A percentile compares a stretch with the other conserved stretches of the same genome.
phyloP scores from a whole-genome alignment of 164 flowering plant species.

The Dillenia suffruticosa region DNA sequence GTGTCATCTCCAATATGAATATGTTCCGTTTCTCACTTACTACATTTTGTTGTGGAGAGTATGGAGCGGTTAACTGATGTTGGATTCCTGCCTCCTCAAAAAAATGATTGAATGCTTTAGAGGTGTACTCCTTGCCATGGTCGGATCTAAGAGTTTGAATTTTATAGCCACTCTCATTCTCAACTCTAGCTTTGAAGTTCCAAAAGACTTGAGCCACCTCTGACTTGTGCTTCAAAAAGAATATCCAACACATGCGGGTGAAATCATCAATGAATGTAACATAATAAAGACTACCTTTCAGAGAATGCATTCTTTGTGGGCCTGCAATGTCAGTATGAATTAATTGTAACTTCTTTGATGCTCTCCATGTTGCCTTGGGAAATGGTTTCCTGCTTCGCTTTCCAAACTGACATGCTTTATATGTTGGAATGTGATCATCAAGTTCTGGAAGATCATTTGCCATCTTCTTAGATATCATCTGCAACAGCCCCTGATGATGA shows the following conservation, averaged over 20 bases:
- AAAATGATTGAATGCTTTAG: neutral
- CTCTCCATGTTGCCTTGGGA: conserved; percentile 2
- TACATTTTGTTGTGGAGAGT: neutral
- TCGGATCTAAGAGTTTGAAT: no score
- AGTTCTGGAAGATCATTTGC: no score
- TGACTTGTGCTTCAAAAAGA: conserved; percentile 4
- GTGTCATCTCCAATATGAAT: no score
- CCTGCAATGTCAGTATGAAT: conserved; percentile 5
- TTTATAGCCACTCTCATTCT: neutral
- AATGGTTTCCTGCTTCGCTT: no score
- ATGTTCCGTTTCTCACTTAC: neutral
- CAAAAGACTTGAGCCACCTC: neutral
- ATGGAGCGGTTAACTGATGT: conserved; percentile 1
- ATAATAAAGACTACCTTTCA: neutral
- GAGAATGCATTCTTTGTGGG: neutral
- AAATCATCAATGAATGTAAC: conserved; percentile 7
- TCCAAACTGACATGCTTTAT: no score
- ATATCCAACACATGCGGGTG: conserved; percentile 5
- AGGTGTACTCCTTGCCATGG: neutral
- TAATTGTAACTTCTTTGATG: conserved; percentile 2
- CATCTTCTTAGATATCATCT: no score
- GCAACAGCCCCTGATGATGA: no score
- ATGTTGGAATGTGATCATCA: no score
- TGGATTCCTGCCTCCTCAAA: conserved; percentile 2
- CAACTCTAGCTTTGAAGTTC: neutral